Conservation (phyloP, 2,329 filamentous ascomycete species). For the Paramyrothecium sp. region DNA sequence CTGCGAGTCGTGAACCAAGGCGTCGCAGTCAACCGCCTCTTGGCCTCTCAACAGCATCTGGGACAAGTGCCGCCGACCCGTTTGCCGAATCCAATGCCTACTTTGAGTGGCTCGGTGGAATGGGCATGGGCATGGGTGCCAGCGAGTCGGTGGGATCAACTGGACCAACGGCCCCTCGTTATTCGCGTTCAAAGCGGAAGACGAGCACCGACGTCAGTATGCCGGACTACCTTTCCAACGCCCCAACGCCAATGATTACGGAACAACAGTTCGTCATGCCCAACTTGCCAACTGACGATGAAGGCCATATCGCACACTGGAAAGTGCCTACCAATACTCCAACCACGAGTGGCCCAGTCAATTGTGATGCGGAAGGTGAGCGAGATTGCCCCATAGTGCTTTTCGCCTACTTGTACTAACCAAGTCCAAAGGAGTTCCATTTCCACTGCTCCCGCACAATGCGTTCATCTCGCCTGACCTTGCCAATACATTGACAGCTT, state of each 20-base stretch:
- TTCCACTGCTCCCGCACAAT: conserved; percentile 15
- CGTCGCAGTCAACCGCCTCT: not conserved
- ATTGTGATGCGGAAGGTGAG: conserved; percentile 15
- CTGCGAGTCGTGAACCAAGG: not conserved
- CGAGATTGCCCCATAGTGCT: not conserved
- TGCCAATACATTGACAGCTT: conserved; percentile 42
- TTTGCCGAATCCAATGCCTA: conserved; percentile 21
- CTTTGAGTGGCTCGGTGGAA: conserved; percentile 23
- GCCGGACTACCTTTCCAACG: conserved; percentile 34
- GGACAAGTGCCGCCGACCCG: conserved; percentile 9
- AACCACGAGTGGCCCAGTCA: conserved; percentile 18
- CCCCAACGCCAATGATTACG: conserved; percentile 3
- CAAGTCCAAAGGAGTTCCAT: conserved; percentile 8
- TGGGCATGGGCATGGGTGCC: conserved; percentile 13
- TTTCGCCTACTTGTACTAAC: conserved; percentile 3
- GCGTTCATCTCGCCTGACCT: conserved; percentile 28
- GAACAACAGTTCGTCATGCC: conserved; percentile 11
- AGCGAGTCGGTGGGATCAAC: conserved; percentile 1
- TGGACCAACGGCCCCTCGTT: not conserved
- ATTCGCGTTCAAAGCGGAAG: conserved; percentile 15
- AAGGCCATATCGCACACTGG: conserved; percentile 15
- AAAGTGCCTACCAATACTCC: conserved; percentile 44
- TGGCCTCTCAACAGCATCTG: not conserved
- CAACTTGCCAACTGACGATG: conserved; percentile 30
- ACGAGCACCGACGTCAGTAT: conserved; percentile 40